A percentile compares a stretch with the other conserved stretches of the same genome.
phyloP scores from a whole-genome alignment of 2,329 filamentous ascomycete species.

The Incumbomyces delicatus region DNA sequence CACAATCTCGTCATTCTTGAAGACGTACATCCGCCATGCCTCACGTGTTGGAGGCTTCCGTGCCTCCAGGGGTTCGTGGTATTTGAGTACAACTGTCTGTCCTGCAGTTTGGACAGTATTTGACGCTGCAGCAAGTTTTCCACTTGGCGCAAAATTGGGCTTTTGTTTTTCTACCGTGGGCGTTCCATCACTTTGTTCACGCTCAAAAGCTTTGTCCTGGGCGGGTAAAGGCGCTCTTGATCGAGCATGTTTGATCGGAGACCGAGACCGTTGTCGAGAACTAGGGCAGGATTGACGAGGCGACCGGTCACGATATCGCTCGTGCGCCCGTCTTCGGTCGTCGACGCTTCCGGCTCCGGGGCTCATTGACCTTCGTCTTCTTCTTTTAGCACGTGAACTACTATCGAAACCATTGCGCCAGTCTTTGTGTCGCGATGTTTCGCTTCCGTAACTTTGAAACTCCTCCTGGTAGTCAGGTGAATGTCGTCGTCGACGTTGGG shows the following conservation, averaged over 20 bases:
- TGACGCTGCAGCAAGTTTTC: constrained; percentile 75
- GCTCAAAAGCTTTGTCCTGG: constrained; percentile 35
- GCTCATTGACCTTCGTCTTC: neutral
- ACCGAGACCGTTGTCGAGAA: constrained; percentile 19
- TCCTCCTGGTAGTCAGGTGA: too few relatives aligned
- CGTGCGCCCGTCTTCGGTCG: neutral
- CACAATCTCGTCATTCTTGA: constrained; percentile 71
- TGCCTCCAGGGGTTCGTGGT: constrained; percentile 88
- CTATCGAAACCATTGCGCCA: too few relatives aligned
- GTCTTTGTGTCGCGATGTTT: too few relatives aligned
- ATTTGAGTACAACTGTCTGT: constrained; percentile 74
- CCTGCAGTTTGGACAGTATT: constrained; percentile 60
- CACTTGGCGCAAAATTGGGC: constrained; percentile 74
- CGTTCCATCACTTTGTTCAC: constrained; percentile 23
- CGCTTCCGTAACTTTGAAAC: too few relatives aligned
- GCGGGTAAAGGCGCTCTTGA: constrained; percentile 32
- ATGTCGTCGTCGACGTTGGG: too few relatives aligned
- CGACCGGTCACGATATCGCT: constrained; percentile 2
- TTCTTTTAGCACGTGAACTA: too few relatives aligned
- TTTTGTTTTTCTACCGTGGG: constrained; percentile 60
- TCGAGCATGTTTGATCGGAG: constrained; percentile 8
- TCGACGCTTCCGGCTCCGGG: neutral
- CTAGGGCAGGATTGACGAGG: neutral
- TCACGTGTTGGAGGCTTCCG: constrained; percentile 73
- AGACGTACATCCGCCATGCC: constrained; percentile 83